A percentile compares a stretch with the other conserved stretches of the same genome.
Conservation (phyloP, 768 basidiomycete species). For the Russula olivacea region DNA sequence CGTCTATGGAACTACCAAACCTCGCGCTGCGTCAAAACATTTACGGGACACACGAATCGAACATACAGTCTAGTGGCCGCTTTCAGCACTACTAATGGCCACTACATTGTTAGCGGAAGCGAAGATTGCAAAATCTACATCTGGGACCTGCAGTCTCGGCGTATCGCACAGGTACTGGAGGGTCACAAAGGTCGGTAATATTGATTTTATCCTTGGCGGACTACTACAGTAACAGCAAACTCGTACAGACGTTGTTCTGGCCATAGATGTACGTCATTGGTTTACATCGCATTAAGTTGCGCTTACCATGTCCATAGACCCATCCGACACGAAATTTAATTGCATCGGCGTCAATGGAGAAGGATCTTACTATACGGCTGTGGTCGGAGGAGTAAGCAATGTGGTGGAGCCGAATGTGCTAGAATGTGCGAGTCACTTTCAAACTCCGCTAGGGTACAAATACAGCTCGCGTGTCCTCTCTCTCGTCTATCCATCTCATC, state of each 20-base stretch:
- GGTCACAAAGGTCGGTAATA: slow-evolving; percentile 66
- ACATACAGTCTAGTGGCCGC: slow-evolving; percentile 74
- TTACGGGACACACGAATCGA: slow-evolving; percentile 79
- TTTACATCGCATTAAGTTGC: not conserved
- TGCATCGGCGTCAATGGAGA: slow-evolving; percentile 87
- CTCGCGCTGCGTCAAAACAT: slow-evolving; percentile 89
- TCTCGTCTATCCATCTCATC: not conserved
- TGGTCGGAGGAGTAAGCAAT: slow-evolving; percentile 35
- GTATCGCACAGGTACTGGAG: slow-evolving; percentile 67
- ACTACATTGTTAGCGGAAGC: slow-evolving; percentile 79
- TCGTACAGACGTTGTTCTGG: slow-evolving; percentile 58
- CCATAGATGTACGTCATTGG: slow-evolving; percentile 50
- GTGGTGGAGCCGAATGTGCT: not conserved
- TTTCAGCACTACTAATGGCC: slow-evolving; percentile 54
- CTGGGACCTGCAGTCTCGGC: slow-evolving; percentile 83
- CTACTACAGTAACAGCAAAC: not conserved
- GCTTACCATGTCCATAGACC: slow-evolving; percentile 41
- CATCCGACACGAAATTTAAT: slow-evolving; percentile 72
- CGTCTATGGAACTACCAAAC: slow-evolving; percentile 93
- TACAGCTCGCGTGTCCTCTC: not conserved
- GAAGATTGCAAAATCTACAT: slow-evolving; percentile 86
- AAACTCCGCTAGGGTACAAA: slow-evolving; percentile 18
- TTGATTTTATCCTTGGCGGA: not conserved
- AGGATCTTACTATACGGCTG: slow-evolving; percentile 76
- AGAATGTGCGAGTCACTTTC: slow-evolving; percentile 1